Conservation (phyloP, 1,139 yeast genomes). For the Yamadazyma membranifaciens region DNA sequence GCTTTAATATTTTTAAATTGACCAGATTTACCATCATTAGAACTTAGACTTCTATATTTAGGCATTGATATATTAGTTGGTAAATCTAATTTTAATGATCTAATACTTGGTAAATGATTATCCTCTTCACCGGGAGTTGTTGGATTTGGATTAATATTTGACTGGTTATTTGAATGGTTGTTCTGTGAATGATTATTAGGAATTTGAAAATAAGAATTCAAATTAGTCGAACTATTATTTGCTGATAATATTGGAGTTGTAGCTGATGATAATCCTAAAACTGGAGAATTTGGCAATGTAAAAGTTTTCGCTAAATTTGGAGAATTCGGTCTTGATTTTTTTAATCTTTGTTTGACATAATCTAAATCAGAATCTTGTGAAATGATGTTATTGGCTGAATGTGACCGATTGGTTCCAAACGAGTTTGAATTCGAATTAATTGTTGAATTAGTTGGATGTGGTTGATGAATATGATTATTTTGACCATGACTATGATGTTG, state of each 20-base stretch:
- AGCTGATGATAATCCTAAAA: slow-evolving; percentile 40
- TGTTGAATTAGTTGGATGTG: slow-evolving; percentile 2
- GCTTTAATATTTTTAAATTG: slow-evolving; percentile 19
- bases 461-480: background rate
- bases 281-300: slow-evolving; percentile 61
- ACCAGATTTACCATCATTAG: slow-evolving; percentile 23
- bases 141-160: background rate
- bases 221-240: slow-evolving; percentile 45
- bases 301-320: slow-evolving; percentile 37
- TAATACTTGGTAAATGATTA: slow-evolving; percentile 37
- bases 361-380: slow-evolving; percentile 45
- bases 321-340: slow-evolving; percentile 77
- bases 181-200: slow-evolving; percentile 4
- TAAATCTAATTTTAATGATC: slow-evolving; percentile 50
- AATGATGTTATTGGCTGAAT: slow-evolving; percentile 19
- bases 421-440: slow-evolving; percentile 1
- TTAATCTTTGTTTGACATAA: slow-evolving; percentile 50
- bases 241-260: slow-evolving; percentile 47
- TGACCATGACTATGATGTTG: background rate
- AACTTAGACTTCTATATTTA: slow-evolving; percentile 15
- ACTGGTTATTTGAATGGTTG: background rate
- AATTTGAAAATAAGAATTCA: slow-evolving; percentile 20
- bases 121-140: slow-evolving; percentile 3
- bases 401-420: slow-evolving; percentile 2
- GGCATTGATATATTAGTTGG: slow-evolving; percentile 37